Base-by-base conservation (phyloP, 2,329 filamentous ascomycete species). In the Hawksworthiomyces lignivorus region DNA sequence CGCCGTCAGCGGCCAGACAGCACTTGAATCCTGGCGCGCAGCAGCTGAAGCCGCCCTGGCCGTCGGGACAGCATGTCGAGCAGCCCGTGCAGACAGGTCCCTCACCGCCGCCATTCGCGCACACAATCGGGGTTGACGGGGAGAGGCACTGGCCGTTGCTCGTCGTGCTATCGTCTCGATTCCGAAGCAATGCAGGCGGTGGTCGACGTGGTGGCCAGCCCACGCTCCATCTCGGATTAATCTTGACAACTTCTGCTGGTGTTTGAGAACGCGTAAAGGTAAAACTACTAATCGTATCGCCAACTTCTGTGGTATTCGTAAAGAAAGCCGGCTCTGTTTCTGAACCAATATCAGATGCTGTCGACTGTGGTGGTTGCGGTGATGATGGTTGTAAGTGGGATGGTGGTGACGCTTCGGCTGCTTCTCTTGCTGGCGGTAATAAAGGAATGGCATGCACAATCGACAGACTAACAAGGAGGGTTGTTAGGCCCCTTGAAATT, bases 381-480 rank as follows among this genome's bases (percentile, higher is more conserved):
- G n/a, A n/a, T n/a, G n/a, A n/a, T n/a, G n/a, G n/a, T n/a, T n/a
- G n/a, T n/a, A n/a, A n/a, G n/a, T n/a, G n/a, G n/a, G 12, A 8
- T 26, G 24, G 8, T 26, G 24, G 24, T 26, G 24, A 26, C 12
- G 14, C 10, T 22, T 11, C 7, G 20, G 26, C 26, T 20, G 33
- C 17, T n/a, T 20, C 34, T 14, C 22, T 24, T 36, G 27, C 20
- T 33, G 6, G 19, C 20, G 9, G 30, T 24, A 31, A 14, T 21
- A 40, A 33, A 7, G 41, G 35, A 14, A 35, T 39, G 7, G 32
- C 37, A 14, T 36, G 36, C 24, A 43, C 32, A 17, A 28, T 22
- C 6, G 35, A 41, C 20, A 52, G 43, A 33, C 52, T 50, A 33
- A 49, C 22, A 14, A 54, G 30, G 32, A 56, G 49, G 46, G 47